Percentiles rank a stretch among this genome's conserved stretches.
These are phyloP conservation scores for Colletotrichum simmondsii DNA, from an alignment of 2,329 filamentous ascomycete species.

Conservation along the genomic window DNA sequence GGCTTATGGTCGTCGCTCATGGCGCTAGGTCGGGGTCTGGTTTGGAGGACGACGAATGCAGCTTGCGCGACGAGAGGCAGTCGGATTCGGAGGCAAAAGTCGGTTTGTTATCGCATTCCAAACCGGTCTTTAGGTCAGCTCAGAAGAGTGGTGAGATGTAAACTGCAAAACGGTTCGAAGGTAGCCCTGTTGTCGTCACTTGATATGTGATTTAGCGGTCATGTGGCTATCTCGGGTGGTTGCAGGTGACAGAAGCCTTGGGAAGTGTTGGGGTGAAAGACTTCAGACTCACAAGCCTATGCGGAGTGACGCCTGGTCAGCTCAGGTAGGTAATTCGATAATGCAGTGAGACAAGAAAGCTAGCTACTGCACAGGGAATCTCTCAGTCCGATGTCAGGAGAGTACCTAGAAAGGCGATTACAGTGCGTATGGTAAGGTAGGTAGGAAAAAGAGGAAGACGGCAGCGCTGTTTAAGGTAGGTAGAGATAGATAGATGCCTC, in stretches of 20 bases:
- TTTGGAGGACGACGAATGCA: not conserved
- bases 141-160: not conserved
- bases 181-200: not conserved
- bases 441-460: not conserved
- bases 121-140: not conserved
- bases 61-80: not conserved
- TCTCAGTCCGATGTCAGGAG: not conserved
- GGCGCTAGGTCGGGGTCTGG: not conserved
- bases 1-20: constrained; percentile 9
- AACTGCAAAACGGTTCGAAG: not conserved
- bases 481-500: no score
- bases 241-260: constrained; percentile 21
- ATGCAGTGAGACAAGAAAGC: not conserved
- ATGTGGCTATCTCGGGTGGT: constrained; percentile 3
- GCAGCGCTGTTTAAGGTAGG: not conserved
- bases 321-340: not conserved
- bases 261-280: not conserved
- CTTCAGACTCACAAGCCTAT: constrained; percentile 4
- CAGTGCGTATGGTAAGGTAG: not conserved
- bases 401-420: not conserved
- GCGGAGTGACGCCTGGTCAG: not conserved
- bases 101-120: not conserved
- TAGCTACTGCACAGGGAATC: not conserved
- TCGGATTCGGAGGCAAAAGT: not conserved
- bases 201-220: not conserved